A percentile compares a stretch with the other conserved stretches of the same genome.
Evolutionary conservation across 148 eudicot species (phyloP).

Genomic region (Persicaria maculosa): DNA sequence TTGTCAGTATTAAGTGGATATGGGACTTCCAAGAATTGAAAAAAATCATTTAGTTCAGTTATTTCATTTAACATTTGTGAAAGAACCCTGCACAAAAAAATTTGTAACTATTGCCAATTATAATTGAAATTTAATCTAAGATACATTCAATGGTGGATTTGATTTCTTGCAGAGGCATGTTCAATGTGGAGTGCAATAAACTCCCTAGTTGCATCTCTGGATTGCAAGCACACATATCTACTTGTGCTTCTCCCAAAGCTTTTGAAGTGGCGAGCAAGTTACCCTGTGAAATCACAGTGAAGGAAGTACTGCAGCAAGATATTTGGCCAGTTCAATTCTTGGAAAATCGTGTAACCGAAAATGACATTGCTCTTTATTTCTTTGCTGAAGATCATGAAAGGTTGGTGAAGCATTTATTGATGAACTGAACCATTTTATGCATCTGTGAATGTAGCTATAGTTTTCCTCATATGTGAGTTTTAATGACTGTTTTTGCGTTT

Average conservation of each 20-base stretch:
- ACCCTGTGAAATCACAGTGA: slow-evolving; percentile 35
- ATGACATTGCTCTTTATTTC: slow-evolving; percentile 43
- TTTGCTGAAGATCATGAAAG: slow-evolving; percentile 46
- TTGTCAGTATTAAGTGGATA: neutral
- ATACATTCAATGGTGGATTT: slow-evolving; percentile 8
- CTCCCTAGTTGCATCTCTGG: slow-evolving; percentile 26
- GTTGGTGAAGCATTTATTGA: slow-evolving; percentile 13
- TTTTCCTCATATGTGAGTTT: neutral
- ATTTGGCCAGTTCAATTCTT: slow-evolving; percentile 70
- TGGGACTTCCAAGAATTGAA: neutral
- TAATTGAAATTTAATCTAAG: neutral
- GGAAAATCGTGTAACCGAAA: slow-evolving; percentile 52
- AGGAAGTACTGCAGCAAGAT: slow-evolving; percentile 54
- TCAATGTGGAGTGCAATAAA: slow-evolving; percentile 27
- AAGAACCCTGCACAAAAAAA: neutral
- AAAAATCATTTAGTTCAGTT: neutral
- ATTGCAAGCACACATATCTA: slow-evolving; percentile 44
- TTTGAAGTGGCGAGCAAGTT: slow-evolving; percentile 46
- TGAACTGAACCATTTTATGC: neutral
- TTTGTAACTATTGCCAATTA: neutral
- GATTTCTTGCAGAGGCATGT: slow-evolving; percentile 28
- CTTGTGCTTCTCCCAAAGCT: slow-evolving; percentile 30
- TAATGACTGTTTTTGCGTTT: slow-evolving; percentile 10
- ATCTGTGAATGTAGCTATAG: neutral
- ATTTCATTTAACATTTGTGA: neutral